Percentiles rank a stretch among this genome's conserved stretches.
Conservation (phyloP, 2,329 filamentous ascomycete species). For the Kalmusia sp. region DNA sequence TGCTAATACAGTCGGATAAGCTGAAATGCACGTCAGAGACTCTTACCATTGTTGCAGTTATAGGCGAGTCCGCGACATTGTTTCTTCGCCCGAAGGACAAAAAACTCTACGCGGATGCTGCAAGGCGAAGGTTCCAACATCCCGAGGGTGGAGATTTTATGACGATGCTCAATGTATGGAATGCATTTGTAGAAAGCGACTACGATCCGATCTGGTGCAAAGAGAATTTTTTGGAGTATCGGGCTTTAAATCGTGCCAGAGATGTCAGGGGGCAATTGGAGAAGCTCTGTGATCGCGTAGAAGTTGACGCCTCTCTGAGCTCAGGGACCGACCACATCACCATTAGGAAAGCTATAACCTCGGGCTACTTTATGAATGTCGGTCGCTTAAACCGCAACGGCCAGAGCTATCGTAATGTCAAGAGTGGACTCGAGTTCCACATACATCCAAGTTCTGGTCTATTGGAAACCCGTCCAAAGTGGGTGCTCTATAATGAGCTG, state of each 20-base stretch:
- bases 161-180: constrained; percentile 90
- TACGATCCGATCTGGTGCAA: constrained; percentile 86
- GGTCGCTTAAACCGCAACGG: constrained; percentile 83
- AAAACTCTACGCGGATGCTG: constrained; percentile 93
- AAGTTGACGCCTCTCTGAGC: constrained; percentile 73
- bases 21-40: constrained; percentile 95
- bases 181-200: constrained; percentile 92
- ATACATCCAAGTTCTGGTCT: constrained; percentile 89
- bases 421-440: constrained; percentile 86
- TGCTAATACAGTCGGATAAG: constrained; percentile 85
- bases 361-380: constrained; percentile 94
- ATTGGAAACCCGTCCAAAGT: constrained; percentile 80
- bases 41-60: constrained; percentile 91
- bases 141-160: constrained; percentile 91
- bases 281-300: constrained; percentile 91
- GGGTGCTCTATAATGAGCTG: constrained; percentile 86
- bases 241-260: constrained; percentile 84
- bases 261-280: constrained; percentile 92
- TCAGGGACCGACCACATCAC: constrained; percentile 76
- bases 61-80: constrained; percentile 84
- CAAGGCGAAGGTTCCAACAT: constrained; percentile 84
- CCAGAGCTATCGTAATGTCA: constrained; percentile 88
- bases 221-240: constrained; percentile 93
- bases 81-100: constrained; percentile 98
- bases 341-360: constrained; percentile 86